These are phyloP conservation scores for Magnolia sinica DNA, from an alignment of 164 flowering plant species.

Conservation along the genomic window DNA sequence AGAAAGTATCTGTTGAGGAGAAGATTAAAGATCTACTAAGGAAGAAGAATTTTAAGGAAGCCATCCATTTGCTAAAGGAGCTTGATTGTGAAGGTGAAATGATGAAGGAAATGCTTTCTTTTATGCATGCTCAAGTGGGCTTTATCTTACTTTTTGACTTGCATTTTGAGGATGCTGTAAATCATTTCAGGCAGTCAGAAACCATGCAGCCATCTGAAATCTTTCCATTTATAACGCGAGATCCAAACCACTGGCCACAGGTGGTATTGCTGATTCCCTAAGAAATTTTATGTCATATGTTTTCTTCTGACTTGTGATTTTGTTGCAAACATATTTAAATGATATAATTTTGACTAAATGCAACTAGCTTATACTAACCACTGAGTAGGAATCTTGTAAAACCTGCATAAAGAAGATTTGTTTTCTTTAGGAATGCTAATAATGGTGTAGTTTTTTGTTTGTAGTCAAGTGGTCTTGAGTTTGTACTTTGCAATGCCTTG, in stretches of 20 bases:
- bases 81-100: slow-evolving; percentile 83
- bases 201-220: slow-evolving; percentile 94
- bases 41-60: slow-evolving; percentile 83
- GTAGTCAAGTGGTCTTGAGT: too few species aligned
- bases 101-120: slow-evolving; percentile 80
- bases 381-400: too few species aligned
- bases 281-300: neutral
- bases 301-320: neutral
- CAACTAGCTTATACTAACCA: too few species aligned
- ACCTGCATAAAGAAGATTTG: too few species aligned
- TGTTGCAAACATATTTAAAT: neutral
- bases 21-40: slow-evolving; percentile 85
- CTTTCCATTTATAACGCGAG: slow-evolving; percentile 95
- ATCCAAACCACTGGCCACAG: slow-evolving; percentile 92
- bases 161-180: slow-evolving; percentile 93
- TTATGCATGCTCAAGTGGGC: slow-evolving; percentile 99
- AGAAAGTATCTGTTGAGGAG: slow-evolving; percentile 71
- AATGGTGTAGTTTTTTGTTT: too few species aligned
- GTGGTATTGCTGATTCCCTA: slow-evolving; percentile 44
- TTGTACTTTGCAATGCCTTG: too few species aligned
- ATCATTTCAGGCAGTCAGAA: slow-evolving; percentile 86
- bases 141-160: slow-evolving; percentile 88
- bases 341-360: neutral
- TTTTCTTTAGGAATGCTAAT: too few species aligned
- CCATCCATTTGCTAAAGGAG: slow-evolving; percentile 76